Evolutionary conservation across 1,284 basidiomycete genomes (phyloP).

Genomic region (Inonotus obliquus): DNA sequence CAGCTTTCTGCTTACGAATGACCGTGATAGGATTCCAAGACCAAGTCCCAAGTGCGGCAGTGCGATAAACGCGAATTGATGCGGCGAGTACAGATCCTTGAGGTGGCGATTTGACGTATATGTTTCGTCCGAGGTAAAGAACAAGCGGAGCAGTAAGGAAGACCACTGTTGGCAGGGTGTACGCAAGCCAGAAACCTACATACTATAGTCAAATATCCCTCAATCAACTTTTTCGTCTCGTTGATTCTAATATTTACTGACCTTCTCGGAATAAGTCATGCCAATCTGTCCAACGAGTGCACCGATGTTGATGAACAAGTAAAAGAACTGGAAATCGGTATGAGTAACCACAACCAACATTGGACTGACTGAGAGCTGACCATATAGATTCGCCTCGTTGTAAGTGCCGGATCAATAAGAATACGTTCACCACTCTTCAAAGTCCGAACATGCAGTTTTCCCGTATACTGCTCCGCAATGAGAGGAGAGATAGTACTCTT

Average conservation of each 20-base stretch:
- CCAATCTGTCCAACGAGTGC: slow-evolving; percentile 65
- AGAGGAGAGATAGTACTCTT: slow-evolving; percentile 79
- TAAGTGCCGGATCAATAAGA: slow-evolving; percentile 76
- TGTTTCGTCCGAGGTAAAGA: slow-evolving; percentile 60
- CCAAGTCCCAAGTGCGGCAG: slow-evolving; percentile 54
- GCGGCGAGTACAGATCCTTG: slow-evolving; percentile 71
- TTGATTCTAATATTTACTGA: slow-evolving; percentile 22
- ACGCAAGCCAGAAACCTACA: slow-evolving; percentile 71
- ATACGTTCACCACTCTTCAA: slow-evolving; percentile 67
- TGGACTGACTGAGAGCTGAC: background rate
- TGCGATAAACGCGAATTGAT: slow-evolving; percentile 44
- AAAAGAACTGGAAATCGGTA: slow-evolving; percentile 47
- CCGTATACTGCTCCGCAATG: slow-evolving; percentile 73
- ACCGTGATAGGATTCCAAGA: slow-evolving; percentile 49
- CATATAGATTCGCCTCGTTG: slow-evolving; percentile 71
- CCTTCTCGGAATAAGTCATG: slow-evolving; percentile 74
- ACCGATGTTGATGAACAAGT: slow-evolving; percentile 77
- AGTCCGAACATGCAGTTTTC: slow-evolving; percentile 48
- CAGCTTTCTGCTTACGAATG: slow-evolving; percentile 44
- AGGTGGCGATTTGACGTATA: slow-evolving; percentile 67
- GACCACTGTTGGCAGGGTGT: slow-evolving; percentile 60
- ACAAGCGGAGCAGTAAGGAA: slow-evolving; percentile 71
- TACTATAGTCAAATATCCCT: slow-evolving; percentile 33
- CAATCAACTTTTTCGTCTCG: background rate
- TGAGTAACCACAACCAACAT: background rate